Evolutionary conservation across 345 rosid genomes (phyloP).

Genomic region (Euclidium syriacum): DNA sequence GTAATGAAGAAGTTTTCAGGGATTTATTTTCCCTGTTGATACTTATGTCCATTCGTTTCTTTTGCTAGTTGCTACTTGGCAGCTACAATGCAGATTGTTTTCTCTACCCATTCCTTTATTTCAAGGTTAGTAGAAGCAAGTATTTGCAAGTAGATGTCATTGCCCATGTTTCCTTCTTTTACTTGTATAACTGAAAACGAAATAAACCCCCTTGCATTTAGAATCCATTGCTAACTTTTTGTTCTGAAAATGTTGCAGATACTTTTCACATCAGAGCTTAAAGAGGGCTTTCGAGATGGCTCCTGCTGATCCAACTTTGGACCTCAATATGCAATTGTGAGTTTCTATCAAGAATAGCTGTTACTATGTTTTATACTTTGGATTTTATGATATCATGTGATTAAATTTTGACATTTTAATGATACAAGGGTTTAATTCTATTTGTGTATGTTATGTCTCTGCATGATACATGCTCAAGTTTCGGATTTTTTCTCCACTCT

Average conservation of each 20-base stretch:
- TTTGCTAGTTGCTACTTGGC: constrained; percentile 94
- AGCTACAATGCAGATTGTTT: constrained; percentile 92
- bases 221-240: constrained; percentile 8
- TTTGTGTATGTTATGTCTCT: constrained; percentile 6
- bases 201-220: neutral
- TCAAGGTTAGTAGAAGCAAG: constrained; percentile 42
- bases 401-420: neutral
- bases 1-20: neutral
- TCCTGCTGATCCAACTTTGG: constrained; percentile 97
- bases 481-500: neutral
- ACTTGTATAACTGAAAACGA: neutral
- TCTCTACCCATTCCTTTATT: constrained; percentile 68
- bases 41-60: constrained; percentile 19
- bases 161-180: neutral
- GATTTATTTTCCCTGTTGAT: neutral
- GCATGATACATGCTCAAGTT: constrained; percentile 3
- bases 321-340: constrained; percentile 94
- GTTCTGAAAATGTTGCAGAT: constrained; percentile 42
- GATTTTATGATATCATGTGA: constrained; percentile 6
- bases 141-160: constrained; percentile 13
- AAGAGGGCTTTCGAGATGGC: constrained; percentile 77
- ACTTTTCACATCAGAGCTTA: constrained; percentile 59
- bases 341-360: constrained; percentile 26
- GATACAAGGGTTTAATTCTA: neutral
- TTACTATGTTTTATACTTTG: neutral